phyloP scores from a whole-genome alignment of 805 yeast species.

The Torulaspora franciscae region DNA sequence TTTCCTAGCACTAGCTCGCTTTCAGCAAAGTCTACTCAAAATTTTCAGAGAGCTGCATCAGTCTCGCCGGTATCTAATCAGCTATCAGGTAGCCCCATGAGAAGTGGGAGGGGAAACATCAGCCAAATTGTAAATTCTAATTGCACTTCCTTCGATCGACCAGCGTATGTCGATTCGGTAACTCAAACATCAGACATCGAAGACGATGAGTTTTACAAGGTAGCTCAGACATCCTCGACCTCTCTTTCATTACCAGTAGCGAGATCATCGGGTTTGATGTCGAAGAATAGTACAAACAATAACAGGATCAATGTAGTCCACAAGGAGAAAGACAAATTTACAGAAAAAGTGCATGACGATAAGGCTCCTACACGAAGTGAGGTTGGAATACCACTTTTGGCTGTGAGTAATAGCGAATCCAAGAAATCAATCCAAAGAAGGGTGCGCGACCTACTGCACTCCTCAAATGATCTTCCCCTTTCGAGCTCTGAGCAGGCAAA shows the following conservation, averaged over 20 bases:
- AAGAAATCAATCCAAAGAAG: slow-evolving; percentile 49
- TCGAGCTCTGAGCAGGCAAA: neutral
- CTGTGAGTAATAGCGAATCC: slow-evolving; percentile 4
- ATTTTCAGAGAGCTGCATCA: neutral
- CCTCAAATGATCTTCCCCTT: slow-evolving; percentile 15
- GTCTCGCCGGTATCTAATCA: neutral
- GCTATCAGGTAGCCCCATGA: slow-evolving; percentile 2
- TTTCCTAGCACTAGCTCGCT: neutral
- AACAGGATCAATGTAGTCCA: too few relatives aligned
- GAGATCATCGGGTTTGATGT: slow-evolving; percentile 7
- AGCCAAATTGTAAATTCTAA: slow-evolving; percentile 10
- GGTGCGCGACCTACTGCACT: slow-evolving; percentile 45
- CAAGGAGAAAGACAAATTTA: neutral
- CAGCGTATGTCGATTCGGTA: slow-evolving; percentile 18
- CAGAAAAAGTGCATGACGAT: neutral
- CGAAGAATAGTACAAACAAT: neutral
- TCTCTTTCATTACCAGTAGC: slow-evolving; percentile 2
- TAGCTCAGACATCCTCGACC: neutral
- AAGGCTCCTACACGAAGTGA: neutral
- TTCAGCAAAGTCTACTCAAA: neutral
- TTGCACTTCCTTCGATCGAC: slow-evolving; percentile 9
- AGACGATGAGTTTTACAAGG: neutral
- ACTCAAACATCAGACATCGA: slow-evolving; percentile 19
- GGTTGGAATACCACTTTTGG: neutral
- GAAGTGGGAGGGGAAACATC: slow-evolving; percentile 13